Percentiles rank a stretch among this genome's conserved stretches.
Evolutionary conservation across 2,329 filamentous ascomycete genomes (phyloP).

Genomic region (Rutstroemia sp.): DNA sequence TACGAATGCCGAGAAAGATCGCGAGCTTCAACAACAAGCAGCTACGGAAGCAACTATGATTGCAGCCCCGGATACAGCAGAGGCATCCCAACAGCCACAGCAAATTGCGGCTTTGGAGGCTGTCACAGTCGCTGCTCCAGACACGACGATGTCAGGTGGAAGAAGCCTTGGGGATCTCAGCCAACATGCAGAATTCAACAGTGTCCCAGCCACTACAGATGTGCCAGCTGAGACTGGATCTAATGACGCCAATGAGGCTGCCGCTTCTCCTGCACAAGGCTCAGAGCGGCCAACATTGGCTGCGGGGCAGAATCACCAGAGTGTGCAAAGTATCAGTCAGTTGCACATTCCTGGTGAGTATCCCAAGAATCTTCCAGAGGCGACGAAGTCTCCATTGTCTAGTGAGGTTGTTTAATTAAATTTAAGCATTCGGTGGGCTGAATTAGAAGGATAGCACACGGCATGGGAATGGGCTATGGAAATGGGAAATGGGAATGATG

Average conservation of each 20-base stretch:
- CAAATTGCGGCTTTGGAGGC: neutral
- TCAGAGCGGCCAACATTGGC: constrained; percentile 16
- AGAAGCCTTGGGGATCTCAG: constrained; percentile 17
- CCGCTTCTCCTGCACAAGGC: constrained; percentile 15
- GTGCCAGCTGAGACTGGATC: neutral
- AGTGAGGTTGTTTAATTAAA: neutral
- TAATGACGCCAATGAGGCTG: constrained; percentile 9
- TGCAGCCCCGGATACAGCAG: constrained; percentile 10
- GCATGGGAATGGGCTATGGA: too few relatives aligned
- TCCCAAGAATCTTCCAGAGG: constrained; percentile 12
- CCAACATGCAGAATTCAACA: neutral
- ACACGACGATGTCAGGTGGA: constrained; percentile 18
- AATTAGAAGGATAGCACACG: too few relatives aligned
- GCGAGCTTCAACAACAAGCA: constrained; percentile 12
- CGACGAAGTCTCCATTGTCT: neutral
- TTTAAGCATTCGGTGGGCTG: neutral
- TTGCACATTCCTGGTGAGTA: constrained; percentile 29
- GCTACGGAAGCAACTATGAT: constrained; percentile 12
- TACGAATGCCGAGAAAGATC: constrained; percentile 8
- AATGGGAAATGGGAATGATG: too few relatives aligned
- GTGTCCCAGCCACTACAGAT: neutral
- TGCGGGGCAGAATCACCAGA: constrained; percentile 22
- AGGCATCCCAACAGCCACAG: neutral
- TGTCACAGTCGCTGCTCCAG: neutral
- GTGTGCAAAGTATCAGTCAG: constrained; percentile 23